Conservation (phyloP, 2,329 filamentous ascomycete species). For the Mycosphaerella sp. region DNA sequence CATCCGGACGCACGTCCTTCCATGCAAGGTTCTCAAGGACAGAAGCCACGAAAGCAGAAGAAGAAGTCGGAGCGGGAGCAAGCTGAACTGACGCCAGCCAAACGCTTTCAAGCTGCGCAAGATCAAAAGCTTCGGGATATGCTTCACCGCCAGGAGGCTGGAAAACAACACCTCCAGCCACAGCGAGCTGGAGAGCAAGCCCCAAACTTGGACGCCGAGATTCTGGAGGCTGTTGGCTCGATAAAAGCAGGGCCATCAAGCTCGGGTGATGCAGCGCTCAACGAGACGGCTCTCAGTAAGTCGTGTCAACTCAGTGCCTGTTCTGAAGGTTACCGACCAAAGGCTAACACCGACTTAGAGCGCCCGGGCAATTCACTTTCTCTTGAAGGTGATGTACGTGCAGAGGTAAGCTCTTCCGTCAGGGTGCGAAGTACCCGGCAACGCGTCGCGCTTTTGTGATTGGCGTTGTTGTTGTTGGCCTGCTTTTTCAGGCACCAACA, state of each 20-base stretch:
- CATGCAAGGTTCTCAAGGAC: constrained; percentile 7
- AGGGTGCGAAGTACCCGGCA: background rate
- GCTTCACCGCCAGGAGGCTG: background rate
- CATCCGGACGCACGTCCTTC: constrained; percentile 1
- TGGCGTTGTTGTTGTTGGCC: background rate
- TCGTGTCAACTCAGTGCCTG: background rate
- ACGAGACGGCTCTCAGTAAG: background rate
- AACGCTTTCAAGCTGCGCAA: background rate
- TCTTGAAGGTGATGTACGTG: background rate
- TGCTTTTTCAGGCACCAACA: background rate
- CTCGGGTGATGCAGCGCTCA: background rate
- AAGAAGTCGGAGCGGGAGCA: background rate
- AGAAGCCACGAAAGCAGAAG: constrained; percentile 3
- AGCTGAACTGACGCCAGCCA: background rate
- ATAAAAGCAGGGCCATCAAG: background rate
- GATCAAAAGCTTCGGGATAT: background rate
- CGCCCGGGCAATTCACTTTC: no score
- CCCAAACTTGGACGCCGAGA: background rate
- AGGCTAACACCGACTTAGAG: background rate
- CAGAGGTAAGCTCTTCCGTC: constrained; percentile 4
- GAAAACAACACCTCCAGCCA: background rate
- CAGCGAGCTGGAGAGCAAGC: background rate
- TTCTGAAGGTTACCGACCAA: background rate
- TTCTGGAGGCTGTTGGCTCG: background rate
- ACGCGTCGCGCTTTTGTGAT: background rate